phyloP scores from a whole-genome alignment of 495 filamentous ascomycete species.

The Aspergillus leporis region DNA sequence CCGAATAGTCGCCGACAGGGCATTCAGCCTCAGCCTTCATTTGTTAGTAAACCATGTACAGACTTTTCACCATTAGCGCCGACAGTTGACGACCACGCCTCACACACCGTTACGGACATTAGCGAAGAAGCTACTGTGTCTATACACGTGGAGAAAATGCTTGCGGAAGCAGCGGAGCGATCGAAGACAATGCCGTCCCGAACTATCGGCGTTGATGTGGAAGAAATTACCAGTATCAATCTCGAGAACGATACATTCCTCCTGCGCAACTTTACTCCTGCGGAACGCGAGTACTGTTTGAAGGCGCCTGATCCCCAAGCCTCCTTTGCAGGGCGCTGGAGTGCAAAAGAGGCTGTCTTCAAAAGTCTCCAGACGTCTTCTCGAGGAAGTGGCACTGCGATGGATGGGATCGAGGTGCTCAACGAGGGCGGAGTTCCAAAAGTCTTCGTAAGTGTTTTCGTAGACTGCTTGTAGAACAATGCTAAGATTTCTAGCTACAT shows the following conservation, averaged over 20 bases:
- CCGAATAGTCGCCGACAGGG: conserved; percentile 61
- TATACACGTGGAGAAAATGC: conserved; percentile 11
- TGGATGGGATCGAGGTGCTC: conserved; percentile 93
- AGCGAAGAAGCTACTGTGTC: neutral
- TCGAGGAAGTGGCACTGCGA: conserved; percentile 78
- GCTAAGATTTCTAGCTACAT: conserved; percentile 16
- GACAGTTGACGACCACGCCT: neutral
- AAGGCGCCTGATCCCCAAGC: conserved; percentile 74
- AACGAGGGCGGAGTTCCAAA: conserved; percentile 45
- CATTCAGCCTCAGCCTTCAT: conserved; percentile 2
- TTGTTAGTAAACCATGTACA: neutral
- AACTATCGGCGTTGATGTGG: conserved; percentile 88
- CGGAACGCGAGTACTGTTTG: conserved; percentile 81
- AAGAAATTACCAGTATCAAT: conserved; percentile 79
- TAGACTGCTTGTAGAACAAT: neutral
- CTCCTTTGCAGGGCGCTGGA: conserved; percentile 91
- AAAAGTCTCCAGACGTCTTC: conserved; percentile 68
- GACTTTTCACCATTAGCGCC: neutral
- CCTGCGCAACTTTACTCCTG: conserved; percentile 85
- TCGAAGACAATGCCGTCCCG: conserved; percentile 3
- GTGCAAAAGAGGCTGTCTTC: conserved; percentile 97
- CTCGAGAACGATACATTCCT: conserved; percentile 90
- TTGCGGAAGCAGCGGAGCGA: conserved; percentile 3
- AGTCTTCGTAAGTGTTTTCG: conserved; percentile 14
- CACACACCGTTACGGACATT: neutral